These are phyloP conservation scores for Chytridiales sp. DNA, from an alignment of 371 early-diverging fungal species.

Conservation along the genomic window DNA sequence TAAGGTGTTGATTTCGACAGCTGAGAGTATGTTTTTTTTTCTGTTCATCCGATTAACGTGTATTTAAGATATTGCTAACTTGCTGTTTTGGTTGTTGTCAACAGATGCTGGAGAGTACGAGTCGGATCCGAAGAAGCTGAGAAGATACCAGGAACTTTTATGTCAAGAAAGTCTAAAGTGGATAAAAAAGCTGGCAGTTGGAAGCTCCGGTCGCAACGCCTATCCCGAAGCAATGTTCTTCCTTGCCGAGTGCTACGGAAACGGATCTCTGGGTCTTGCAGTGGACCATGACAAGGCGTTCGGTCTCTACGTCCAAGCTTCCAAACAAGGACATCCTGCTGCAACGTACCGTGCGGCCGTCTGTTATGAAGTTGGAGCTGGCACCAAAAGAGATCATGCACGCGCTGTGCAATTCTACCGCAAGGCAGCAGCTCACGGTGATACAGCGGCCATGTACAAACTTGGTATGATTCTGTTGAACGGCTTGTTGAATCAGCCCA, in stretches of 20 bases:
- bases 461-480: conserved; percentile 80
- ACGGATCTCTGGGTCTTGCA: conserved; percentile 64
- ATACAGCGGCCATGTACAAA: conserved; percentile 94
- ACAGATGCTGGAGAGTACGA: conserved; percentile 50
- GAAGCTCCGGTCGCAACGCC: conserved; percentile 59
- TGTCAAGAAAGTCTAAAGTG: conserved; percentile 73
- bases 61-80: background rate
- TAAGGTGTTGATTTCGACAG: conserved; percentile 40
- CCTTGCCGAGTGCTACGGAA: conserved; percentile 82
- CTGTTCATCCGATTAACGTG: background rate
- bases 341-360: conserved; percentile 94
- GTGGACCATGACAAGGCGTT: conserved; percentile 91
- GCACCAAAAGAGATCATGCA: conserved; percentile 79
- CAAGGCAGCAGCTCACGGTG: conserved; percentile 92
- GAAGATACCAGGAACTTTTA: conserved; percentile 65
- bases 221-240: conserved; percentile 88
- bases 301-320: conserved; percentile 83
- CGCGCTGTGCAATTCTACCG: conserved; percentile 90
- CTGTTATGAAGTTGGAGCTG: conserved; percentile 93
- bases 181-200: conserved; percentile 70
- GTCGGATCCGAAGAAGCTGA: conserved; percentile 64
- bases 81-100: background rate
- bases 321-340: conserved; percentile 88
- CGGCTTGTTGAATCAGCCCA: conserved; percentile 66
- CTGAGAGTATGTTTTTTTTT: conserved; percentile 25